Conservation (phyloP, 2,329 filamentous ascomycete genomes). For the Colletotrichum endophyticum region DNA sequence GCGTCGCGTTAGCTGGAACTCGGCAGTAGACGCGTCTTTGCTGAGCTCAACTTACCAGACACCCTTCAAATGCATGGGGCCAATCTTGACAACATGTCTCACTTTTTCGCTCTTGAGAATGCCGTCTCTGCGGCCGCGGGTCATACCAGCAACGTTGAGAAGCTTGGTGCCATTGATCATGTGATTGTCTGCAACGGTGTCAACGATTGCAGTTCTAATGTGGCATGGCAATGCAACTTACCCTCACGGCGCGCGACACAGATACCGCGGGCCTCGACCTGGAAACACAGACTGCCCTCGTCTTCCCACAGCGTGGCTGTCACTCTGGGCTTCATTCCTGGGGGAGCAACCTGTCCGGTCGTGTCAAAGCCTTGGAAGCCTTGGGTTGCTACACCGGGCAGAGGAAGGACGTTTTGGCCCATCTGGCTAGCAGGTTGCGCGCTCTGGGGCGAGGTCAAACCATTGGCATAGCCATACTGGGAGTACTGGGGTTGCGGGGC, state of each 20-base stretch:
- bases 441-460: conserved; percentile 79
- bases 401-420: conserved; percentile 69
- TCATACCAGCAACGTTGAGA: conserved; percentile 97
- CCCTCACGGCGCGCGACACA: conserved; percentile 95
- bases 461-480: conserved; percentile 78
- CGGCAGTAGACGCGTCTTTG: not conserved
- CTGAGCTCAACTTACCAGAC: conserved; percentile 75
- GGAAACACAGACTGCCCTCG: conserved; percentile 95
- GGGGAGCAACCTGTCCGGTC: conserved; percentile 90
- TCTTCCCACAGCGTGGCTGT: conserved; percentile 98
- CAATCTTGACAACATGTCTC: conserved; percentile 97
- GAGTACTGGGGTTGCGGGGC: conserved; percentile 64
- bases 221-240: conserved; percentile 42
- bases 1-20: conserved; percentile 1
- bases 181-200: conserved; percentile 76
- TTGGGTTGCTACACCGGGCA: conserved; percentile 64
- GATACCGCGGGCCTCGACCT: conserved; percentile 94
- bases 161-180: conserved; percentile 99
- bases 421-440: conserved; percentile 73
- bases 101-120: conserved; percentile 98
- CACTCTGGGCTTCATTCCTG: conserved; percentile 94
- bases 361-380: conserved; percentile 73
- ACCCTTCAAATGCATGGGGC: conserved; percentile 98
- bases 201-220: not conserved
- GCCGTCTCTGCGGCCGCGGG: conserved; percentile 89